A percentile compares a stretch with the other conserved stretches of the same genome.
Conservation (phyloP, 768 basidiomycete species). For the Grammothele lineata region DNA sequence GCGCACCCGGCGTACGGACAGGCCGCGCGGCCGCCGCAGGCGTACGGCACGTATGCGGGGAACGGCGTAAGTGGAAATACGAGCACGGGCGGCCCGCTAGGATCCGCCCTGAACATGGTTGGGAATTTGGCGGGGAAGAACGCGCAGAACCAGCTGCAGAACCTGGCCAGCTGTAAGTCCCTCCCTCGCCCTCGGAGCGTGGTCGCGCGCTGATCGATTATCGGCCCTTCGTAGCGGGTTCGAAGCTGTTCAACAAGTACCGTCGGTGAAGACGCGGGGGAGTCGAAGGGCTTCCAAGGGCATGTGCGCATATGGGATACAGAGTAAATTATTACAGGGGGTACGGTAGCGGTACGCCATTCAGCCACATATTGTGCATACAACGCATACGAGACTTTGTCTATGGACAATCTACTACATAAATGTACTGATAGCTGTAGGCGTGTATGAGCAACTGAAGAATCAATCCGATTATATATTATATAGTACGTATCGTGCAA, state of each 20-base stretch:
- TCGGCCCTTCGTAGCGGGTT: slow-evolving; percentile 30
- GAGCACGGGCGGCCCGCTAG: slow-evolving; percentile 27
- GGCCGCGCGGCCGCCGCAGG: slow-evolving; percentile 6
- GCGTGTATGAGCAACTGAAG: too few species aligned
- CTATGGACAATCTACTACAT: too few species aligned
- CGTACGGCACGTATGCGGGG: neutral
- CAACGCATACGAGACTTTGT: too few species aligned
- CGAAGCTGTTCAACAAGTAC: slow-evolving; percentile 43
- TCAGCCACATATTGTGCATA: too few species aligned
- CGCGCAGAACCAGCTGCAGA: slow-evolving; percentile 33
- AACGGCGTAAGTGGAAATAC: neutral
- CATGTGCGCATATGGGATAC: neutral
- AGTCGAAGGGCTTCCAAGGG: neutral
- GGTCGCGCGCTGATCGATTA: neutral
- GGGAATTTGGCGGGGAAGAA: slow-evolving; percentile 54
- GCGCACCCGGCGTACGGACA: slow-evolving; percentile 9
- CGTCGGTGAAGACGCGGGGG: slow-evolving; percentile 1
- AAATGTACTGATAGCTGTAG: too few species aligned
- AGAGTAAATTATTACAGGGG: too few species aligned
- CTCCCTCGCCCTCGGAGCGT: neutral
- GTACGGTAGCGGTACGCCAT: too few species aligned
- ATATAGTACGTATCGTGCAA: too few species aligned
- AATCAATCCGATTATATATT: too few species aligned
- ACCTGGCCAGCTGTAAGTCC: slow-evolving; percentile 49
- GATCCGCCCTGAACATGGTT: slow-evolving; percentile 44